A percentile compares a stretch with the other conserved stretches of the same genome.
These are phyloP conservation scores for Hebeloma cylindrosporum DNA, from an alignment of 768 basidiomycete genomes.

Conservation along the genomic window DNA sequence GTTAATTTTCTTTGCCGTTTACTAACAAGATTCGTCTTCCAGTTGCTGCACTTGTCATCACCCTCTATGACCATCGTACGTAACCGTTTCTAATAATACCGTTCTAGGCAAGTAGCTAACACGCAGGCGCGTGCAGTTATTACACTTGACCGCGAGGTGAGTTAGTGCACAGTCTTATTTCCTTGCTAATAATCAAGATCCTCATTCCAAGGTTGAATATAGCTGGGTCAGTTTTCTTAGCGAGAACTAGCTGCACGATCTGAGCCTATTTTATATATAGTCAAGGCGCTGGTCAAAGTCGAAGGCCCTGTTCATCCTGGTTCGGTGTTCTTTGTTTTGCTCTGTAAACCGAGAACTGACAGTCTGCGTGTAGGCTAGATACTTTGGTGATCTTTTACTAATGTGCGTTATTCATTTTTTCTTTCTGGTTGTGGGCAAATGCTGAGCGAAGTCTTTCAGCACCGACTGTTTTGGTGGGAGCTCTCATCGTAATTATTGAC, in stretches of 20 bases:
- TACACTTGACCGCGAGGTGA: conserved; percentile 24
- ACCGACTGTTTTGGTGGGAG: conserved; percentile 13
- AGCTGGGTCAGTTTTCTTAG: conserved; percentile 19
- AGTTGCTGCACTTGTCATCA: conserved; percentile 22
- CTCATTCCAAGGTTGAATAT: conserved; percentile 19
- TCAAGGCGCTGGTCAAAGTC: conserved; percentile 24
- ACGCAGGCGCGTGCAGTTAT: conserved; percentile 12
- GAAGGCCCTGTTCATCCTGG: conserved; percentile 23
- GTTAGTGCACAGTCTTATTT: neutral
- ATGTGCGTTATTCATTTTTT: conserved; percentile 14
- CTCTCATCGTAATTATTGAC: too few relatives aligned
- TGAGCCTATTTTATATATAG: neutral
- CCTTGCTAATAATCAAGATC: neutral
- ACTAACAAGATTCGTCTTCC: neutral
- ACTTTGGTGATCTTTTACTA: conserved; percentile 21
- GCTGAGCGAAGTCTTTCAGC: neutral
- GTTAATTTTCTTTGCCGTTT: neutral
- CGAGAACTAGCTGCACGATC: neutral
- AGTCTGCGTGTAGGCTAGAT: conserved; percentile 17
- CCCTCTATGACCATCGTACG: conserved; percentile 26
- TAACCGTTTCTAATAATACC: neutral
- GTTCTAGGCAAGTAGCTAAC: neutral
- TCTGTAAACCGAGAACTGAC: neutral
- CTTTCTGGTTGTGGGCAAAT: neutral
- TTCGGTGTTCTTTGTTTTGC: conserved; percentile 1